Percentiles rank a stretch among this genome's conserved stretches.
These are phyloP conservation scores for Raffaelea arxii DNA, from an alignment of 2,329 filamentous ascomycete genomes.

Conservation along the genomic window DNA sequence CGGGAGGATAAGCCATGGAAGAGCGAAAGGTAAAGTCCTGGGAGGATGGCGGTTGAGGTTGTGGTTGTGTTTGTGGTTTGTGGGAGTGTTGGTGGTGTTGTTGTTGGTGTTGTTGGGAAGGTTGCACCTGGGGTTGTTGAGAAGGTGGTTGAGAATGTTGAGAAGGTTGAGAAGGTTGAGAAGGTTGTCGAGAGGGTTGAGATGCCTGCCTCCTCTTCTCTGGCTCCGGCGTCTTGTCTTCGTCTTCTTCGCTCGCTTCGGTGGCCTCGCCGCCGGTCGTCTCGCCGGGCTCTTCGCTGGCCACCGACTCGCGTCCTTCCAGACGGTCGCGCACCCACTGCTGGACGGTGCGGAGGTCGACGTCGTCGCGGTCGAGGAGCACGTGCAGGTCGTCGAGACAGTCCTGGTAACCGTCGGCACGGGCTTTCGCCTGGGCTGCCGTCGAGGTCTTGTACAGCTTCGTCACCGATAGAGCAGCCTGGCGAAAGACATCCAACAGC, in stretches of 20 bases:
- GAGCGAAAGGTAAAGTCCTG: conserved; percentile 65
- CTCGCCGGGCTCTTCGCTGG: no score
- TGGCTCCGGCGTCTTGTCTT: conserved; percentile 37
- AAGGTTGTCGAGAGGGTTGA: conserved; percentile 44
- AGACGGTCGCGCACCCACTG: conserved; percentile 60
- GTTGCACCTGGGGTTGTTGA: conserved; percentile 18
- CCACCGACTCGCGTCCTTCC: conserved; percentile 50
- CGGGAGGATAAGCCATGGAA: conserved; percentile 47
- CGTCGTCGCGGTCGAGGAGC: conserved; percentile 74
- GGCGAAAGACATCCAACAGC: conserved; percentile 82
- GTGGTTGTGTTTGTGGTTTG: conserved; percentile 14
- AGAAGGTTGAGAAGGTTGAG: conserved; percentile 39
- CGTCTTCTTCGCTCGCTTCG: conserved; percentile 47
- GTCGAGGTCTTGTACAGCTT: conserved; percentile 93
- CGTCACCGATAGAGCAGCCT: conserved; percentile 85
- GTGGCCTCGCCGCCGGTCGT: no score
- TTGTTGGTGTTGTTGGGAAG: conserved; percentile 11
- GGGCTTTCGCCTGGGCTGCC: conserved; percentile 63
- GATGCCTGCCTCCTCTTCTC: conserved; percentile 36
- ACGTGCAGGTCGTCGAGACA: conserved; percentile 81
- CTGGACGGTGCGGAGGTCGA: conserved; percentile 58
- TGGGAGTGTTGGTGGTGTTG: conserved; percentile 10
- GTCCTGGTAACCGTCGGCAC: conserved; percentile 82
- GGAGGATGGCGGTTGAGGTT: not conserved
- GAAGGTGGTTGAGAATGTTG: conserved; percentile 41